Evolutionary conservation across 2,329 filamentous ascomycete genomes (phyloP), one percentile per base, ranked within the genome.

Genomic region (Beauveria sp.): DNA sequence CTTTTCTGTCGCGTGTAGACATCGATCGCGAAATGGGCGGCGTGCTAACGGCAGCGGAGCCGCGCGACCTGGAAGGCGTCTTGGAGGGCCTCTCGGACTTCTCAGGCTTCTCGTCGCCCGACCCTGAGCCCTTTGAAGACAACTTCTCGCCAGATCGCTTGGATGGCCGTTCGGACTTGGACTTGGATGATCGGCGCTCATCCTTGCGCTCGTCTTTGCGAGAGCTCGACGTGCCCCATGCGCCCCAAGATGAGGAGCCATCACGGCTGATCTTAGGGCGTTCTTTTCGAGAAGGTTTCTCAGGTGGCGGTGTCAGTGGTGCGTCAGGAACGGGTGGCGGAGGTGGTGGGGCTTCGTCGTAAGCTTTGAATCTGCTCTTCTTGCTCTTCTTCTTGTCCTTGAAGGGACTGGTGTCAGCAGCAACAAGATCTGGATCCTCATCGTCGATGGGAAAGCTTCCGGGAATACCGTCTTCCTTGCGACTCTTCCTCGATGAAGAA

Each of bases 261-360:
- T 89, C 87, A 62, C 90, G 89, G 67, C 86, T 89, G 65, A 92
- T 84, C 69, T 88, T 91, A 30, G 88, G 78, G 16, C 91, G 88
- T 65, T 96, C 90, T 71, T 89, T 96, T 74, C 86, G 90, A 3
- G 80, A 80, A 5, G 82, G 84, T 63, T 79, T 85, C 14, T 80
- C 75, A 56, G 86, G 84, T 18, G 83, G 75, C 30, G 81, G 79
- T 8, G 80, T 77, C 52, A 77, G 70, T 38, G 80, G 79, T 46
- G 73, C 75, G 56, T 83, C 81, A 3, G 78, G 77, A 7, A 79
- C 73, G 9, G 76, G 75, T 0, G 78, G 72, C 28, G 71, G 71
- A 58, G 70, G 67, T 24, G 67, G 66, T 46, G 58, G 49, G 3
- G 26, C 49, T 14, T 68, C 70, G 28, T 71, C 65, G 59, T 75